phyloP scores from a whole-genome alignment of 2,329 filamentous ascomycete species.

The Cordyceps cateniannulata region DNA sequence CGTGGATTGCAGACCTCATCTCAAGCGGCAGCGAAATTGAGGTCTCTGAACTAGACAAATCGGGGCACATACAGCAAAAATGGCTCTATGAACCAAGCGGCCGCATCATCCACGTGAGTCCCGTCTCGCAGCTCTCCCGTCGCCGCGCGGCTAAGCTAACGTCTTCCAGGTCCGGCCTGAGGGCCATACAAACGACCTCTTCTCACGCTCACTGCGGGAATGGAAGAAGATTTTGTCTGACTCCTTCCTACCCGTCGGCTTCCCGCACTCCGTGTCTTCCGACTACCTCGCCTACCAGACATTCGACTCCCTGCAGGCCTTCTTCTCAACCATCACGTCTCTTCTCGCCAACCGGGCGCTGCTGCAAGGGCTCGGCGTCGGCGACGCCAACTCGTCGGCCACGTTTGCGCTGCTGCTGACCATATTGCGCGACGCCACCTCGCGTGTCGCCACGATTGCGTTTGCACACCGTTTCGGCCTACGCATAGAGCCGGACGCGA shows the following conservation, averaged over 20 bases:
- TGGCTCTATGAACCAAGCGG: conserved; percentile 28
- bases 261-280: conserved; percentile 74
- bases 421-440: conserved; percentile 74
- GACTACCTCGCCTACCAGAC: conserved; percentile 74
- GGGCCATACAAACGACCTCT: conserved; percentile 18
- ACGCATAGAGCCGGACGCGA: conserved; percentile 83
- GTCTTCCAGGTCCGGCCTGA: conserved; percentile 1
- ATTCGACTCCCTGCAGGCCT: conserved; percentile 74
- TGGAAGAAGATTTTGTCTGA: conserved; percentile 45
- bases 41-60: conserved; percentile 32
- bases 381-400: conserved; percentile 70
- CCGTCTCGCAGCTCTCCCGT: no score
- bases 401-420: conserved; percentile 77
- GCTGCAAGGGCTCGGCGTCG: conserved; percentile 73
- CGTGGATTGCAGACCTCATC: conserved; percentile 15
- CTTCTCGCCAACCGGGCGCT: conserved; percentile 78
- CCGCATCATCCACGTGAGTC: conserved; percentile 22
- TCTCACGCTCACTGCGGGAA: conserved; percentile 25
- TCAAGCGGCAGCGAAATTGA: conserved; percentile 15
- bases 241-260: conserved; percentile 82
- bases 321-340: conserved; percentile 74
- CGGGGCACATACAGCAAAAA: conserved; percentile 27
- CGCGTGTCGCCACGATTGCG: conserved; percentile 74
- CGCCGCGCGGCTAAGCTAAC: background rate
- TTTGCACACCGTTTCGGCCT: conserved; percentile 80